phyloP scores from a whole-genome alignment of 192 early-diverging fungal species.

The Globomyces pollinis-pini region DNA sequence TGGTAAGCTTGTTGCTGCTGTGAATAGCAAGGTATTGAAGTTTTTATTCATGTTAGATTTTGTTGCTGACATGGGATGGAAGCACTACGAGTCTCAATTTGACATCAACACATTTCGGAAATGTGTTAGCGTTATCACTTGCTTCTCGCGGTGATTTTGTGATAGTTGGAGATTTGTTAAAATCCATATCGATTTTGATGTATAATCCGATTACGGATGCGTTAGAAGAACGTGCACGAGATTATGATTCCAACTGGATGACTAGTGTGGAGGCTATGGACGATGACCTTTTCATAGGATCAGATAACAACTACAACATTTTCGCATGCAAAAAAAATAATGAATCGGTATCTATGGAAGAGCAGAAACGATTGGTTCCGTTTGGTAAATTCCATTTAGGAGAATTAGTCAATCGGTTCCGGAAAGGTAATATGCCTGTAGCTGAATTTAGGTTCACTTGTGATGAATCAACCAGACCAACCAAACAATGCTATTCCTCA shows the following conservation, averaged over 20 bases:
- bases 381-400: constrained; percentile 72
- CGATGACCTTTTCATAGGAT: constrained; percentile 51
- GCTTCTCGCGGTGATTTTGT: constrained; percentile 59
- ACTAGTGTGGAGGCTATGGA: constrained; percentile 52
- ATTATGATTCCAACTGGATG: constrained; percentile 58
- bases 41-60: background rate
- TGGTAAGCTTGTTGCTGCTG: constrained; percentile 56
- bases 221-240: constrained; percentile 51
- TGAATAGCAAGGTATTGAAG: constrained; percentile 46
- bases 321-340: constrained; percentile 47
- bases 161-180: constrained; percentile 76
- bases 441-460: constrained; percentile 67
- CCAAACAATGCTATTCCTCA: constrained; percentile 39
- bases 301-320: constrained; percentile 52
- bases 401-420: constrained; percentile 71
- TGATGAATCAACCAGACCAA: constrained; percentile 57
- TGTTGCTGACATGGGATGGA: no score
- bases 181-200: constrained; percentile 58
- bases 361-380: constrained; percentile 43
- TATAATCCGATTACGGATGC: constrained; percentile 26
- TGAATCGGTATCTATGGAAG: constrained; percentile 44
- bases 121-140: constrained; percentile 51
- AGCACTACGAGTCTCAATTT: constrained; percentile 5
- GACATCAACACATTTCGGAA: constrained; percentile 32
- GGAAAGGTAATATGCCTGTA: constrained; percentile 47